Evolutionary conservation across 257 asterid species (phyloP), one percentile per base, ranked within the genome.

Genomic region (Nyctanthes arbortristis): DNA sequence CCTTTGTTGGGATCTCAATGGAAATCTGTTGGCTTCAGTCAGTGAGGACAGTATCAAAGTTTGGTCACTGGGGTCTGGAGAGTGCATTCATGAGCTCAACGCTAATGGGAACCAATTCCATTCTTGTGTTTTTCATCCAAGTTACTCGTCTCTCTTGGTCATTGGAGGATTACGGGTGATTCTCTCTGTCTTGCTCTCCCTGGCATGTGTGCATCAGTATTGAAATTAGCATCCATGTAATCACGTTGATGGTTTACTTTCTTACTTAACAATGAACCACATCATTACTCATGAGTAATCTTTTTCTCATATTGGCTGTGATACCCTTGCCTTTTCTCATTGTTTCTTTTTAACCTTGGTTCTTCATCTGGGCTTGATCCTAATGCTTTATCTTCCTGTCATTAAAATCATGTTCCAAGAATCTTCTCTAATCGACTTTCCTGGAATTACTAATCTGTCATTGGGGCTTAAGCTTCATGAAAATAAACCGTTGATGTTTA

Each of bases 101-200:
- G 74, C 96, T 56, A 90, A 81, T 32, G 93, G 88, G 11, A 88
- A 85, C 79, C 95, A 87, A 73, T 93, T 87, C 66, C 89, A 93
- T 76, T 93, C 98, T 5, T 93, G 97, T 77, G 98, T 90, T 69
- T 93, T 90, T 69, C 97, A 90, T 83, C 98, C 98, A 39, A 90
- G 89, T 65, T 88, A 90, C 77, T 78, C 97, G 66, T 84, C 96
- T 43, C 88, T 93, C 75, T 76, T 93, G 86, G 97, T 93, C 58
- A 82, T 90, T 71, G 98, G 98, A 68, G 98, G 96, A 74, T 61
- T 78, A 68, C 84, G 84, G 92, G 98, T 89, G 77, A 77, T 22
- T 49, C 57, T 45, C 27, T 18, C 56, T 6, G 27, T 1, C 56
- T 1, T 0, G n/a, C 27, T 6, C 54, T 43, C 75, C 13, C 61